Evolutionary conservation across 129 eudicot genomes (phyloP).

Genomic region (Ambrosia artemisiifolia): DNA sequence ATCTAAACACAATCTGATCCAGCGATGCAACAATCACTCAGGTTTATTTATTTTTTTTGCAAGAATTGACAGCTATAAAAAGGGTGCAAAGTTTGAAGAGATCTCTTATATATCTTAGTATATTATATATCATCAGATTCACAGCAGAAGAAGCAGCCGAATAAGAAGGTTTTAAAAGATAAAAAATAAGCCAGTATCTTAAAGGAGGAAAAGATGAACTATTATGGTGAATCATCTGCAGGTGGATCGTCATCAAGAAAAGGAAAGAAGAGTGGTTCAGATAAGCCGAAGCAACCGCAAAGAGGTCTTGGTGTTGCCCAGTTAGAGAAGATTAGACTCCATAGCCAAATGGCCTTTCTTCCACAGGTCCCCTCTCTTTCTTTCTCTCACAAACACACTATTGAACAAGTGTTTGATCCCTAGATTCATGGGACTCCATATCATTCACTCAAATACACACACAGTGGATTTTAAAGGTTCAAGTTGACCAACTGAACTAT

Average conservation of each 20-base stretch:
- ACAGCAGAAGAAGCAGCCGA: constrained; percentile 9
- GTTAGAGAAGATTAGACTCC: constrained; percentile 80
- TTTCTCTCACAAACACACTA: constrained; percentile 1
- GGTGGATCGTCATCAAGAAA: constrained; percentile 36
- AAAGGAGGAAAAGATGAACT: constrained; percentile 48
- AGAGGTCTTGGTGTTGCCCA: constrained; percentile 97
- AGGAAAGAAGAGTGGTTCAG: constrained; percentile 49
- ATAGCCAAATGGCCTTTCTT: constrained; percentile 53
- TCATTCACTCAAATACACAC: background rate
- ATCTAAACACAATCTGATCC: constrained; percentile 77
- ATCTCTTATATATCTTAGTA: constrained; percentile 37
- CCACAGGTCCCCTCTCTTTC: constrained; percentile 28
- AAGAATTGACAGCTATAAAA: constrained; percentile 72
- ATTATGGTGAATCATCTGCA: constrained; percentile 42
- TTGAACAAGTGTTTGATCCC: background rate
- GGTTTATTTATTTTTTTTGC: constrained; percentile 5
- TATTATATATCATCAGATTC: constrained; percentile 16
- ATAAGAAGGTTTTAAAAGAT: constrained; percentile 3
- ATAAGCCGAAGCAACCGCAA: constrained; percentile 70
- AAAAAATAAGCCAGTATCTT: background rate
- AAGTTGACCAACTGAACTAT: background rate
- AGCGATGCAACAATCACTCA: constrained; percentile 64
- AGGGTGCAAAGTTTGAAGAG: constrained; percentile 35
- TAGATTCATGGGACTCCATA: background rate
- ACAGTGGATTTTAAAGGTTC: background rate